Percentiles rank a stretch among this genome's conserved stretches.
phyloP scores from a whole-genome alignment of 805 yeast species.

The Schwanniomyces sp. region DNA sequence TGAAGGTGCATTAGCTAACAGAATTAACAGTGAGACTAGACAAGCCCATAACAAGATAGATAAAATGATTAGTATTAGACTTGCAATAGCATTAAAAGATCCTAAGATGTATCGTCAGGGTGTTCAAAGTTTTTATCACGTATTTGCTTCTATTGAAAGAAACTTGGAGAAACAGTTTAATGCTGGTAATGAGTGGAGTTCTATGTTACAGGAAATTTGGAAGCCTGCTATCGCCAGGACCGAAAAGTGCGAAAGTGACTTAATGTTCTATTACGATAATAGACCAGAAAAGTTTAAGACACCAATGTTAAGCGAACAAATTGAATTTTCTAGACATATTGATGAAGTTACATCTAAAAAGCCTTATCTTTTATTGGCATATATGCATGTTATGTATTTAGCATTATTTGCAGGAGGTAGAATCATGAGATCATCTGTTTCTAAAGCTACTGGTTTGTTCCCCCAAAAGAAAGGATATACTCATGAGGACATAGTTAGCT shows the following conservation, averaged over 20 bases:
- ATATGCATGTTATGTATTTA: constrained; percentile 81
- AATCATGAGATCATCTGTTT: constrained; percentile 63
- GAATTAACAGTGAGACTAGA: constrained; percentile 72
- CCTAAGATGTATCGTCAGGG: constrained; percentile 80
- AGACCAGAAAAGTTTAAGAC: constrained; percentile 51
- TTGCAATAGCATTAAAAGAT: constrained; percentile 76
- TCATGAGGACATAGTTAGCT: constrained; percentile 58
- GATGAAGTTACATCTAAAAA: constrained; percentile 51
- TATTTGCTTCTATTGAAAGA: constrained; percentile 64
- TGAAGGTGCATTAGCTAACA: constrained; percentile 78
- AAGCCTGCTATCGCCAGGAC: constrained; percentile 68
- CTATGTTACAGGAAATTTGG: constrained; percentile 61
- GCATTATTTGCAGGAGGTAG: constrained; percentile 88
- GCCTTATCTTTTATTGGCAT: constrained; percentile 74
- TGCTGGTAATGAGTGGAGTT: constrained; percentile 35
- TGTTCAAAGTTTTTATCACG: constrained; percentile 68
- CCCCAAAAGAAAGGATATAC: constrained; percentile 69
- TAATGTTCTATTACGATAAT: constrained; percentile 64
- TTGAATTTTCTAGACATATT: constrained; percentile 63
- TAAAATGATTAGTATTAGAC: constrained; percentile 64
- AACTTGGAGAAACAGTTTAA: constrained; percentile 47
- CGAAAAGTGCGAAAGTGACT: constrained; percentile 56
- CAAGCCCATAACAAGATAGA: constrained; percentile 66
- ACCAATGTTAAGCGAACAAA: constrained; percentile 63
- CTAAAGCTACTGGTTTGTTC: constrained; percentile 68